Conservation (phyloP, 2,329 filamentous ascomycete genomes). For the Thielaviopsis musarum region DNA sequence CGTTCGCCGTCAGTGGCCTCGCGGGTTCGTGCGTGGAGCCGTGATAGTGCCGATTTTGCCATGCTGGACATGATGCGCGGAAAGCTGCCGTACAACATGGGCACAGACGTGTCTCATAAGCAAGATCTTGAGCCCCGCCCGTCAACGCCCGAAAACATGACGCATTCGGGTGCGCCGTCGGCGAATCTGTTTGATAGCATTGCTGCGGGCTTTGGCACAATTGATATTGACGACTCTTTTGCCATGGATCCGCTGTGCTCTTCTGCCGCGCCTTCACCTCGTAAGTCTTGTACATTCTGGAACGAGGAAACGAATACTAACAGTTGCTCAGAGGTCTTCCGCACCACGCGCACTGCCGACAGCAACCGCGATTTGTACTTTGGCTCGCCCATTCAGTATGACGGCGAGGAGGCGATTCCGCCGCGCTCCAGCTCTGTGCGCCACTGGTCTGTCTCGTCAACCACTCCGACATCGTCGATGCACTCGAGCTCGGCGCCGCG, state of each 20-base stretch:
- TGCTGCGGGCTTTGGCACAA: constrained; percentile 5
- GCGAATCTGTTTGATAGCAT: constrained; percentile 8
- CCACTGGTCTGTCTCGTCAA: constrained; percentile 27
- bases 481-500: constrained; percentile 25
- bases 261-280: constrained; percentile 13
- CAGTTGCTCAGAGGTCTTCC: background rate
- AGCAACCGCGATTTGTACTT: constrained; percentile 11
- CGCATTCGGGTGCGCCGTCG: background rate
- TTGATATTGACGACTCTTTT: constrained; percentile 4
- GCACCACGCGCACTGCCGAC: constrained; percentile 11
- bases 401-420: constrained; percentile 19
- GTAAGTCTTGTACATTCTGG: background rate
- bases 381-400: constrained; percentile 16
- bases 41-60: background rate
- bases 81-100: background rate
- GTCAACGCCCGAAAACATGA: constrained; percentile 2
- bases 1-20: constrained; percentile 2
- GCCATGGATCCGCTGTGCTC: background rate
- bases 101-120: background rate
- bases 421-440: constrained; percentile 21
- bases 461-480: constrained; percentile 25
- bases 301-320: background rate
- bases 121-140: background rate
- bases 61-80: constrained; percentile 5
- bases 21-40: constrained; percentile 6